Base-by-base conservation (phyloP, 2,329 filamentous ascomycete genomes). In the Colletotrichum simmondsii region DNA sequence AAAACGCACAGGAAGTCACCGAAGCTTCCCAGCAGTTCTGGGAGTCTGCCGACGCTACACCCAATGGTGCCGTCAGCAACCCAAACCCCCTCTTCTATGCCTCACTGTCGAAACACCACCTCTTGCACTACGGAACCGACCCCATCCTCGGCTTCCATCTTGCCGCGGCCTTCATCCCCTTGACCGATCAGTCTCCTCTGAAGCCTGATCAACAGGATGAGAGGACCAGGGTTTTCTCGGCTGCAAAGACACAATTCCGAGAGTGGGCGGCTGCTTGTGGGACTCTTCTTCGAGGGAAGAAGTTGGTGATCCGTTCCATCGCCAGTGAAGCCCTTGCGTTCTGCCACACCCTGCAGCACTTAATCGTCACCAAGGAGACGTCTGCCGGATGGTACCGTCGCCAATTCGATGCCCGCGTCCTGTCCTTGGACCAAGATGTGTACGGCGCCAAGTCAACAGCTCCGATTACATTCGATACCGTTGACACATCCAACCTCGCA, bases 141-240 rank as follows among this genome's bases (percentile, higher is more conserved):
- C 90, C 90, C 0, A 73, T 90, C 0, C 76, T 87, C 6, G 86
- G 89, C 1, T 92, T 88, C 70, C 90, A 92, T 78, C 82, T 92
- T n/a, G 87, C 88, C 2, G 80, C 84, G 1, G 87, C 85, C 2
- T 84, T 83, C 71, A 81, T 82, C 2, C 76, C 81, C 0, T 79
- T 87, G 2, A 75, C 80, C 0, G 77, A 83, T 4, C 64, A 74
- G 0, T 87, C 86, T 1, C 84, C 86, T 0, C 77, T 88, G 28
- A 78, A 78, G 7, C 75, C 79, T 1, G 58, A 73, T 4, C 30
- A 35, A 24, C 72, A 72, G 11, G 58, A 74, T 2, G 74, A 75
- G 32, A 72, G 71, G 10, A 77, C 77, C 52, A 77, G 75, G 35
- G 66, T 81, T 3, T 75, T 82, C 0, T 75, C 77, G 28, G 80